A percentile compares a stretch with the other conserved stretches of the same genome.
Conservation (phyloP, 1,284 basidiomycete genomes). For the Moniliophthora roreri region DNA sequence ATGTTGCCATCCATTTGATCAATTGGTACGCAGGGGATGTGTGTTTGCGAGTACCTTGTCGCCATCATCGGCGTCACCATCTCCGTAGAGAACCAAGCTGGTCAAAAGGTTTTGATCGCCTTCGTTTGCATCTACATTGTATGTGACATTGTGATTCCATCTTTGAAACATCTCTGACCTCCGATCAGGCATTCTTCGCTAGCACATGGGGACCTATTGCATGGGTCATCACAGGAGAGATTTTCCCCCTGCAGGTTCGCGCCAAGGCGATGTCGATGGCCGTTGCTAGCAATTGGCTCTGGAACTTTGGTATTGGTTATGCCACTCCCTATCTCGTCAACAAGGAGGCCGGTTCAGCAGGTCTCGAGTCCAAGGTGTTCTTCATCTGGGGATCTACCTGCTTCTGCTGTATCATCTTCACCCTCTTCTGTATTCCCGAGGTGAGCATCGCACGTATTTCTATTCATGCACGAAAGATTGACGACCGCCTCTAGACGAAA, state of each 20-base stretch:
- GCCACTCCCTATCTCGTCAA: conserved; percentile 53
- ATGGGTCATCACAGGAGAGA: conserved; percentile 33
- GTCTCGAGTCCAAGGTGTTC: conserved; percentile 12
- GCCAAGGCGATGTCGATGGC: conserved; percentile 49
- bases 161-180: neutral
- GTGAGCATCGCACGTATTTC: too few species aligned
- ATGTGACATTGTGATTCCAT: conserved; percentile 19
- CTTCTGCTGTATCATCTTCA: conserved; percentile 68
- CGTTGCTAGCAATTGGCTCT: conserved; percentile 50
- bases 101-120: conserved; percentile 40
- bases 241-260: conserved; percentile 43
- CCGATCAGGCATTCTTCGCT: conserved; percentile 36
- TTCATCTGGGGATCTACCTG: conserved; percentile 57
- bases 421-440: conserved; percentile 79
- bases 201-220: conserved; percentile 38
- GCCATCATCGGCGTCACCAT: conserved; percentile 36
- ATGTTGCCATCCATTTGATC: too few species aligned
- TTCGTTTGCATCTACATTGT: conserved; percentile 60
- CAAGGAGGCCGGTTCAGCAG: conserved; percentile 15
- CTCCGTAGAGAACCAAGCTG: conserved; percentile 22
- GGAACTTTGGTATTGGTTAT: conserved; percentile 45
- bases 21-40: too few species aligned
- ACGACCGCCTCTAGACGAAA: too few species aligned
- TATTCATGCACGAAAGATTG: too few species aligned
- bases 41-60: conserved; percentile 39